Evolutionary conservation across 805 yeast species (phyloP).

Genomic region (Suhomyces prunicola): DNA sequence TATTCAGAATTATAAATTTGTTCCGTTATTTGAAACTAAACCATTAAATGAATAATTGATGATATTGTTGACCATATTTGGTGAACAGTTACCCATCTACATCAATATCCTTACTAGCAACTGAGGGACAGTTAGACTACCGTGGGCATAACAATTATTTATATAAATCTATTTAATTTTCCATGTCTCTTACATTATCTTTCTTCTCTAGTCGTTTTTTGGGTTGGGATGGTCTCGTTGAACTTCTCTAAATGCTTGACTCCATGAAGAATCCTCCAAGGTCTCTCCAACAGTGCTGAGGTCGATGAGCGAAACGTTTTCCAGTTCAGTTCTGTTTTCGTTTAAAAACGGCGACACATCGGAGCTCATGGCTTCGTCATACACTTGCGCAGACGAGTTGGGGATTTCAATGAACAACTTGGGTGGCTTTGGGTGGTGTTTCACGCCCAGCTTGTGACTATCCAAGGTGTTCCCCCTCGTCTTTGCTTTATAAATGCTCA

Average conservation of each 20-base stretch:
- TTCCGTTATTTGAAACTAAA: no score
- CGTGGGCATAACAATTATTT: no score
- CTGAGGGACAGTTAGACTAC: no score
- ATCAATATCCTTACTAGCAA: no score
- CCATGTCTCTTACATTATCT: no score
- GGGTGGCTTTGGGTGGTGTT: constrained; percentile 7
- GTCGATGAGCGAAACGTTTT: constrained; percentile 17
- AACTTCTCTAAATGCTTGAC: constrained; percentile 21
- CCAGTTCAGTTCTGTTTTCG: not conserved
- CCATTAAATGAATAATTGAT: no score
- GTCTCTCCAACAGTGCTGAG: constrained; percentile 22
- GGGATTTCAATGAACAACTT: constrained; percentile 19
- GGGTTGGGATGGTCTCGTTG: not conserved
- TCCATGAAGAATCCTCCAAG: constrained; percentile 25
- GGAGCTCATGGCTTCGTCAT: constrained; percentile 6
- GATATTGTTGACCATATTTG: no score
- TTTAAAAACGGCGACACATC: constrained; percentile 14
- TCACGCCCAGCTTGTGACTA: constrained; percentile 1
- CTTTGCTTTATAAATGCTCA: constrained; percentile 19
- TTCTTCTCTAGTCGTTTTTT: not conserved
- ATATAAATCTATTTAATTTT: no score
- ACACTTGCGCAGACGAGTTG: constrained; percentile 1
- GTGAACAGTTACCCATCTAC: no score
- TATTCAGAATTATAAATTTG: no score
- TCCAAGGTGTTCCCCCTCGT: constrained; percentile 3